These are phyloP conservation scores for Blastomyces silverae DNA, from an alignment of 2,329 filamentous ascomycete genomes.

Conservation along the genomic window DNA sequence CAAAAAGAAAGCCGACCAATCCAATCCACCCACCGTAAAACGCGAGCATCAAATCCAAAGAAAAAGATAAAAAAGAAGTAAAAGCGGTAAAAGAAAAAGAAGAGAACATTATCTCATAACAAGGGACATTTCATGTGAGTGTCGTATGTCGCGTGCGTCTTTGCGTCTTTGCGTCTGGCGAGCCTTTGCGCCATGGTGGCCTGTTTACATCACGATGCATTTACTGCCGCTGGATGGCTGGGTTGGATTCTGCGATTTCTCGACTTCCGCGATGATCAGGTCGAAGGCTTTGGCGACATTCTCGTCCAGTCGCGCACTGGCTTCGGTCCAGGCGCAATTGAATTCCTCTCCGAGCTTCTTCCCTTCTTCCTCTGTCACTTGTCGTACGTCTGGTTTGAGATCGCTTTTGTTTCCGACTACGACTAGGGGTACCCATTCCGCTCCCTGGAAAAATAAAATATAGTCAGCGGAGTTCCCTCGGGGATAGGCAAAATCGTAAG, in stretches of 20 bases:
- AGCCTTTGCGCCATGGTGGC: no score
- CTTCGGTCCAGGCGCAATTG: slow-evolving; percentile 89
- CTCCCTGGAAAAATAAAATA: slow-evolving; percentile 54
- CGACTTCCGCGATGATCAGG: slow-evolving; percentile 86
- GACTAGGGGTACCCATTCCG: slow-evolving; percentile 85
- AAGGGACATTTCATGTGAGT: neutral
- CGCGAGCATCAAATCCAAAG: neutral
- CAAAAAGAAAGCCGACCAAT: neutral
- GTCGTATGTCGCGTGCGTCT: no score
- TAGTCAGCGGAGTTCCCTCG: neutral
- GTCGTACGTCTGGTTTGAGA: slow-evolving; percentile 82
- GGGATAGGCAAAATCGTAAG: no score
- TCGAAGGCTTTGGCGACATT: slow-evolving; percentile 92
- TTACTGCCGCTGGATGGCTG: slow-evolving; percentile 75
- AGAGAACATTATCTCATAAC: slow-evolving; percentile 7
- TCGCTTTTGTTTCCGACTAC: slow-evolving; percentile 98
- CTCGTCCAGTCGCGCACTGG: slow-evolving; percentile 87
- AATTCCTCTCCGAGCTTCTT: slow-evolving; percentile 78
- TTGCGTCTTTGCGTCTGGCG: no score
- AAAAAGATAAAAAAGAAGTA: neutral
- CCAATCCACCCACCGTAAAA: neutral
- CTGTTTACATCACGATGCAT: slow-evolving; percentile 69
- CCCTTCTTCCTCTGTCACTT: slow-evolving; percentile 80
- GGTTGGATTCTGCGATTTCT: slow-evolving; percentile 85
- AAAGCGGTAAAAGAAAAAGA: neutral